A percentile compares a stretch with the other conserved stretches of the same genome.
Evolutionary conservation across 495 filamentous ascomycete genomes (phyloP).

Genomic region (Ramalina intermedia): DNA sequence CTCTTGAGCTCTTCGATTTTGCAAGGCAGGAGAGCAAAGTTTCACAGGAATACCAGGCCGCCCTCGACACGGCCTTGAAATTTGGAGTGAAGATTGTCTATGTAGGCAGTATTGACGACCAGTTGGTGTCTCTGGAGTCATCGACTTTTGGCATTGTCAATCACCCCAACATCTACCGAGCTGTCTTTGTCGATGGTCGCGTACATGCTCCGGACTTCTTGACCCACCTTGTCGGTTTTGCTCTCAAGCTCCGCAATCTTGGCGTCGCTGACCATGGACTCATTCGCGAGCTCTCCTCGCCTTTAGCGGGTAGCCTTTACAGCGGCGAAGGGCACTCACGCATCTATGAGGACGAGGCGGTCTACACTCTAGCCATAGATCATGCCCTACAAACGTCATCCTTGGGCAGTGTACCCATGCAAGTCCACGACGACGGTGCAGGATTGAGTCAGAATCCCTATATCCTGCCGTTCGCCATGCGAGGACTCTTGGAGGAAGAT

Average conservation of each 20-base stretch:
- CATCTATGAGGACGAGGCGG: slow-evolving; percentile 78
- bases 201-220: slow-evolving; percentile 90
- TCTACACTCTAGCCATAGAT: slow-evolving; percentile 75
- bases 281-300: slow-evolving; percentile 74
- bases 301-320: slow-evolving; percentile 84
- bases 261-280: slow-evolving; percentile 87
- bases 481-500: slow-evolving; percentile 84
- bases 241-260: slow-evolving; percentile 81
- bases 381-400: slow-evolving; percentile 75
- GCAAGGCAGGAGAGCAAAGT: slow-evolving; percentile 62
- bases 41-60: slow-evolving; percentile 64
- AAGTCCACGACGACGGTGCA: slow-evolving; percentile 34
- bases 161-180: slow-evolving; percentile 85
- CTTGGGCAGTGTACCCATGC: slow-evolving; percentile 36
- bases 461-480: slow-evolving; percentile 84
- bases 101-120: slow-evolving; percentile 89
- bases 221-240: slow-evolving; percentile 83
- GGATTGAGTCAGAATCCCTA: slow-evolving; percentile 57
- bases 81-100: slow-evolving; percentile 74
- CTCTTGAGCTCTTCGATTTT: slow-evolving; percentile 88
- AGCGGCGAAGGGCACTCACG: slow-evolving; percentile 85
- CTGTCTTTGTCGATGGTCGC: slow-evolving; percentile 87
- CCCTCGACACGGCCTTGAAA: slow-evolving; percentile 53
- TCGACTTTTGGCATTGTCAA: slow-evolving; percentile 67
- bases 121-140: slow-evolving; percentile 86